Evolutionary conservation across 2,329 filamentous ascomycete species (phyloP).

Genomic region (Pseudogymnoascus pannorum): DNA sequence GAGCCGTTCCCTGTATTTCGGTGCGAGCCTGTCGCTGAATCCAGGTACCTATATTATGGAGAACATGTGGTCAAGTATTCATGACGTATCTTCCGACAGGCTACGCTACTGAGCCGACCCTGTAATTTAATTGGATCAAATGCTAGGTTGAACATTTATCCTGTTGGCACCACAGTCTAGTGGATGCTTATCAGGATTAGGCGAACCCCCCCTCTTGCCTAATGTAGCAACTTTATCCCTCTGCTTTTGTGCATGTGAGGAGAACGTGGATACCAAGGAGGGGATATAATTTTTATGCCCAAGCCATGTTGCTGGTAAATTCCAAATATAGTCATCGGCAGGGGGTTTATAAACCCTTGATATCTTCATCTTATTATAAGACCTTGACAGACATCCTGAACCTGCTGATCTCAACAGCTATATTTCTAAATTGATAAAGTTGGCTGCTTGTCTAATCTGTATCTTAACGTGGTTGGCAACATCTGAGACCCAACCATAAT

Average conservation of each 20-base stretch:
- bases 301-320: background rate
- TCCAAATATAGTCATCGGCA: background rate
- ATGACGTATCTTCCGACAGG: background rate
- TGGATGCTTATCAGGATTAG: background rate
- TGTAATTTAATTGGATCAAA: background rate
- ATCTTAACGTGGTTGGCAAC: background rate
- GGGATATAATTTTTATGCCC: background rate
- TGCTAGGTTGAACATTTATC: background rate
- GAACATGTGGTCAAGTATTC: background rate
- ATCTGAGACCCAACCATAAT: background rate
- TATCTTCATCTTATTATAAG: background rate
- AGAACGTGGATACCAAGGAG: background rate
- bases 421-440: background rate
- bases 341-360: constrained; percentile 4
- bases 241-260: background rate
- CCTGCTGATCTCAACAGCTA: background rate
- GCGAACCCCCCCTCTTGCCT: background rate
- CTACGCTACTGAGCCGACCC: background rate
- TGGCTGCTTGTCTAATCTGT: background rate
- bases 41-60: background rate
- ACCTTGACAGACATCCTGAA: background rate
- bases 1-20: background rate
- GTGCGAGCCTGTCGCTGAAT: background rate
- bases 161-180: background rate
- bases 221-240: background rate